Base-by-base conservation (phyloP, 169 alveolate species). In the Perkinsus olseni region DNA sequence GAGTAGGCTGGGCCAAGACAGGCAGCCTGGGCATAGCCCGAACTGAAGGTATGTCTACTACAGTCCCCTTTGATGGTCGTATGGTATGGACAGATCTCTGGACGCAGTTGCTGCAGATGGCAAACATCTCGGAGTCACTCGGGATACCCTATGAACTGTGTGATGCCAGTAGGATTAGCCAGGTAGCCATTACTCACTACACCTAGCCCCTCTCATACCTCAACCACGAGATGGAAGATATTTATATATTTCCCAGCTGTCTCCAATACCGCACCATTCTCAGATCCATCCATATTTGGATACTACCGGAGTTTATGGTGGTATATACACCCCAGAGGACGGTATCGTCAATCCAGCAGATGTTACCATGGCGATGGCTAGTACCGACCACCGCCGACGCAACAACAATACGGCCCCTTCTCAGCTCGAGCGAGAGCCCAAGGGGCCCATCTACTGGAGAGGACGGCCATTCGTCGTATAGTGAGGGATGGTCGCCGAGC, bases 281-380 rank as follows among this genome's bases (percentile, higher is more conserved):
- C 31, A 62, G 82, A 13, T 62, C 34, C 82, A 62, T 24, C 82
- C 82, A 8, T 62, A 21, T 28, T 24, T 62, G 82, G 82, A 62
- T 62, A 62, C 82, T 3, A 62, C 82, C 17, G 82, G 82, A 62
- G 31, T 62, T 24, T 62, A 62, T 62, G 82, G 82, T 13, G 82
- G 82, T 1, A 34, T 91, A 13, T 74, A 91, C n/a, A n/a, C 91
- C 0, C 93, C 93, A 31, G 20, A 91, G 50, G 93, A 91, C 37
- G 93, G 93, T 39, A 91, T 91, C n/a, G 93, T 91, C 38, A 91
- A 91, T 24, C 93, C 93, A n/a, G 93, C 93, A 39, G 93, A 91
- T 37, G 37, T 38, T 39, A 91, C 93, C 37, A 40, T 91, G 93
- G 93, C 93, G 36, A 39, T 91, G 38, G 93, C 93, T 74, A 34